These are phyloP conservation scores for Adansonia grandidieri DNA, from an alignment of 441 rosid species.

Conservation along the genomic window DNA sequence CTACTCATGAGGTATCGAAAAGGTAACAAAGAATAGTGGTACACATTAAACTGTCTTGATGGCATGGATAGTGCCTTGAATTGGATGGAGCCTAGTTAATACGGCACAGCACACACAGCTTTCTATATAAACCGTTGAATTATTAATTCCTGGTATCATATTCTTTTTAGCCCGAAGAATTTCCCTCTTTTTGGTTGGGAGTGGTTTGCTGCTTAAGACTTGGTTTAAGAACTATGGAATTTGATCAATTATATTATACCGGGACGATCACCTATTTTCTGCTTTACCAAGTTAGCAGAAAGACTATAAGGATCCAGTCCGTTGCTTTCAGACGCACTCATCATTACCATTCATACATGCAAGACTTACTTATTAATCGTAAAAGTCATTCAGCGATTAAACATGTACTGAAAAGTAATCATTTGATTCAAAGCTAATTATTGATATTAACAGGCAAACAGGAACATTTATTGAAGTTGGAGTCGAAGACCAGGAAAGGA, in stretches of 20 bases:
- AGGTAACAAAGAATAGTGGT: not conserved
- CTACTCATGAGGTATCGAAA: not conserved
- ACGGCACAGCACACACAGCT: not conserved
- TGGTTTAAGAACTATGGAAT: constrained; percentile 1
- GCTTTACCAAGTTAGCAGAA: not conserved
- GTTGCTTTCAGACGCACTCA: too few species aligned
- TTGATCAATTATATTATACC: not conserved
- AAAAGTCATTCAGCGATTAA: too few species aligned
- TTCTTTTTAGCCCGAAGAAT: not conserved
- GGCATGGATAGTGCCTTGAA: not conserved
- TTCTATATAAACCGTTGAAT: not conserved
- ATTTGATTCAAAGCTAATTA: not conserved
- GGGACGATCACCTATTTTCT: not conserved
- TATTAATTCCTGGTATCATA: not conserved
- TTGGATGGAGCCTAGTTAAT: not conserved
- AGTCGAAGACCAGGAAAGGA: not conserved
- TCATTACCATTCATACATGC: too few species aligned
- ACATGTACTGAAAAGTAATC: not conserved
- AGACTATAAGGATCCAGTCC: not conserved
- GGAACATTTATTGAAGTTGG: not conserved
- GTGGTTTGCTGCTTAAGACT: not conserved
- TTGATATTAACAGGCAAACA: not conserved
- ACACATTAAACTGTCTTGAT: constrained; percentile 8
- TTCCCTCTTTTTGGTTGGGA: not conserved
- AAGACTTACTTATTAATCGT: too few species aligned